Base-by-base conservation (phyloP, 352 stramenopile genomes). In the Phytopythium mirpurense region DNA sequence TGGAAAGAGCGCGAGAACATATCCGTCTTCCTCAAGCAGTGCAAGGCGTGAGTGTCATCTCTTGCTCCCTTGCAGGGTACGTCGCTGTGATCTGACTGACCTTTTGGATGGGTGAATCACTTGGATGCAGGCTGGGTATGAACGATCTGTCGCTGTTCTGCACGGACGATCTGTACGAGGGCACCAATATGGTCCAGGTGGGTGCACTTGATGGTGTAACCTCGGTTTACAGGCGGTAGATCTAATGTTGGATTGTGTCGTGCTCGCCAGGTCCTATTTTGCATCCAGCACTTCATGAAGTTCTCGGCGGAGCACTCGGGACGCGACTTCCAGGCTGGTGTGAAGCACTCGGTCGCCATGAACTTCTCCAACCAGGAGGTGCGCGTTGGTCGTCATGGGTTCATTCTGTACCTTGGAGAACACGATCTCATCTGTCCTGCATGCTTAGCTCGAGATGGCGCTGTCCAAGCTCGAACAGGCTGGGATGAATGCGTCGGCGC, bases 1-100 rank as follows among this genome's bases (percentile, higher is more conserved):
- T 93, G 83, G 83, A 93, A 91, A 52, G 83, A 93, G 53, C 66
- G 83, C 5, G 83, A 93, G 52, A 91, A 93, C 51, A 93, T 91
- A 41, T 84, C 79, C 0, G 68, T 93, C 29, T 93, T 91, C 52
- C 69, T 93, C 41, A 74, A 83, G 52, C 80, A 89, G 29, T 93
- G 80, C 73, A 86, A 88, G 63, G 79, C 73, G 83, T 90, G 62
- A 27, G 76, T 74, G 7, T 23, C 40, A 23, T 3, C 6, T 54
- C 15, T 11, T 24, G 42, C 42, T 8, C 27, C 35, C 12, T 37
- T 5, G 2, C 35, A 35, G 2, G 29, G 5, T 5, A 32, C 26
- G 19, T 26, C 7, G 2, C 26, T 8, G 3, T 38, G 29, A 27
- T 21, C 44, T 24, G 11, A 38, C 41, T n/a, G n/a, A n/a, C n/a